A percentile compares a stretch with the other conserved stretches of the same genome.
Evolutionary conservation across 805 yeast species (phyloP).

Genomic region (Metschnikowia sp.): DNA sequence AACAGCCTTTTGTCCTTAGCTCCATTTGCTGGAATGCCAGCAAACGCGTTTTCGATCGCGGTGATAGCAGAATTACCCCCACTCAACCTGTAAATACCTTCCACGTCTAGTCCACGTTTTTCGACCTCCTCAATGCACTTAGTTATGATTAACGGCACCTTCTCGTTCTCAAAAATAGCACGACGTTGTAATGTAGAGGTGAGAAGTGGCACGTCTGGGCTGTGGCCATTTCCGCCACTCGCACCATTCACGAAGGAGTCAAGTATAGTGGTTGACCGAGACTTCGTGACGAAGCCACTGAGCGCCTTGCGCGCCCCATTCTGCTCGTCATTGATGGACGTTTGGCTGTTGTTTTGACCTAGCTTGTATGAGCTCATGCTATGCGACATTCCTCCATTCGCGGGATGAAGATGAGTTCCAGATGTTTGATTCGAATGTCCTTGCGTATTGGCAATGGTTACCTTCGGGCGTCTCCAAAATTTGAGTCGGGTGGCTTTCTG

Average conservation of each 20-base stretch:
- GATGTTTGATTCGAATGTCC: conserved; percentile 3
- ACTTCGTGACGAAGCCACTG: conserved; percentile 29
- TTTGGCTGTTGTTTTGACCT: conserved; percentile 8
- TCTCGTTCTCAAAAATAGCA: conserved; percentile 55
- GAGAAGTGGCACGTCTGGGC: conserved; percentile 32
- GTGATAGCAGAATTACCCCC: conserved; percentile 74
- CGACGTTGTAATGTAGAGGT: conserved; percentile 61
- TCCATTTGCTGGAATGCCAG: conserved; percentile 24
- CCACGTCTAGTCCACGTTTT: conserved; percentile 65
- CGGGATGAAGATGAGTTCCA: not conserved
- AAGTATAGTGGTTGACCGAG: conserved; percentile 47
- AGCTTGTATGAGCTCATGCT: conserved; percentile 9
- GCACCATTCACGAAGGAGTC: conserved; percentile 29
- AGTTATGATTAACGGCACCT: conserved; percentile 68
- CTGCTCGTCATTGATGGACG: conserved; percentile 1
- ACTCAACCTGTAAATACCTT: conserved; percentile 88
- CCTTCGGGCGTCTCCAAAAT: conserved; percentile 45
- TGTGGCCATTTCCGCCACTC: not conserved
- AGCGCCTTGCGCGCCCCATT: conserved; percentile 13
- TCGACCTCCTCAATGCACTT: conserved; percentile 78
- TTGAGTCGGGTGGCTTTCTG: conserved; percentile 42
- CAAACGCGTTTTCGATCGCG: conserved; percentile 41
- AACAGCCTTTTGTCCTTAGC: conserved; percentile 33
- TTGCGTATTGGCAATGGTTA: conserved; percentile 18
- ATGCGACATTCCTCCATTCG: not conserved